Conservation (phyloP, 2,329 filamentous ascomycete species). For the Paecilomyces formosus region DNA sequence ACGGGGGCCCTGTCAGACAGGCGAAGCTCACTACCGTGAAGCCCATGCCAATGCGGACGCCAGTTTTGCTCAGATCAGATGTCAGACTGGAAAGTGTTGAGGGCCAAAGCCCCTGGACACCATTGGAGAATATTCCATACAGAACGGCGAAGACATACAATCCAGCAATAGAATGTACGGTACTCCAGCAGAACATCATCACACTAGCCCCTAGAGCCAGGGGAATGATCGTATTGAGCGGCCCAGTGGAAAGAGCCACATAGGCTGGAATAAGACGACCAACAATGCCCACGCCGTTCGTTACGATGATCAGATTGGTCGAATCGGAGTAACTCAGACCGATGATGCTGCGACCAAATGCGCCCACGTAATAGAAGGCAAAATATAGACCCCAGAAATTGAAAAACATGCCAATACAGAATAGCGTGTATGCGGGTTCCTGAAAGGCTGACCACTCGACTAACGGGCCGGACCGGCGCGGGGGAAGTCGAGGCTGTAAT, state of each 20-base stretch:
- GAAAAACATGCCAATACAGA: constrained; percentile 35
- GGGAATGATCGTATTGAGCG: constrained; percentile 55
- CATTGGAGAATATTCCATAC: constrained; percentile 24
- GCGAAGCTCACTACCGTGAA: constrained; percentile 49
- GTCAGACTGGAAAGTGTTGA: constrained; percentile 52
- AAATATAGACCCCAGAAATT: constrained; percentile 49
- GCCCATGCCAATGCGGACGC: constrained; percentile 52
- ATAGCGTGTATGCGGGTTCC: constrained; percentile 41
- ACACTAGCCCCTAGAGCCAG: constrained; percentile 35
- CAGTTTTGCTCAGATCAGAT: constrained; percentile 45
- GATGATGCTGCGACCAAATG: constrained; percentile 30
- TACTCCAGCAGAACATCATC: constrained; percentile 51
- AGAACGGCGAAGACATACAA: constrained; percentile 54
- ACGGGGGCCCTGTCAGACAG: constrained; percentile 47
- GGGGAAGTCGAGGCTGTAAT: constrained; percentile 43
- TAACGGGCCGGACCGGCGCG: constrained; percentile 43
- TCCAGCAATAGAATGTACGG: constrained; percentile 41
- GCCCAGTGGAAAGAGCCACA: constrained; percentile 60
- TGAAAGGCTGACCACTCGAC: constrained; percentile 47
- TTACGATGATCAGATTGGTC: constrained; percentile 55
- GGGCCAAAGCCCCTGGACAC: constrained; percentile 60
- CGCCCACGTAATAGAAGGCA: constrained; percentile 44
- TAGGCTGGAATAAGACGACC: constrained; percentile 51
- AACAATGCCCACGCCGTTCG: constrained; percentile 56
- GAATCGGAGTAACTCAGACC: constrained; percentile 37